A percentile compares a stretch with the other conserved stretches of the same genome.
Conservation (phyloP, 202 grass and related monocot genomes). For the Musa balbisiana region DNA sequence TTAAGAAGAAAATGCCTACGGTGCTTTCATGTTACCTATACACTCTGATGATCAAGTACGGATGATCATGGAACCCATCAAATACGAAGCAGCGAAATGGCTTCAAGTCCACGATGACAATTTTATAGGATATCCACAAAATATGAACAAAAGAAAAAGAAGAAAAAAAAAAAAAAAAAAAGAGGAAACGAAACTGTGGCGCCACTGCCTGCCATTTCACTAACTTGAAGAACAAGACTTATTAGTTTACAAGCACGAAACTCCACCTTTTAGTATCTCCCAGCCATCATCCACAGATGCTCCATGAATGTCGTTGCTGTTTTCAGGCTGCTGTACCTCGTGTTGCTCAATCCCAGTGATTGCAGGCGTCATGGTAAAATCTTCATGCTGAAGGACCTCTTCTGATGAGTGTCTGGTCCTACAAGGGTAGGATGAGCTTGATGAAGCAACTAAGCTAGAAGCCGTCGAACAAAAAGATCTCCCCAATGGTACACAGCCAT, state of each 20-base stretch:
- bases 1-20: no score
- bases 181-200: no score
- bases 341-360: background rate
- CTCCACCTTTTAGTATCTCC: background rate
- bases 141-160: no score
- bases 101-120: no score
- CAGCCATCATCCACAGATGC: background rate
- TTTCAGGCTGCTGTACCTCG: conserved; percentile 1
- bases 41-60: no score
- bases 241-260: background rate
- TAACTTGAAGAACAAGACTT: no score
- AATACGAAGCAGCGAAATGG: no score
- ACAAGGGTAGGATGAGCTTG: conserved; percentile 37
- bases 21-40: no score
- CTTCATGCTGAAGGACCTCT: conserved; percentile 11
- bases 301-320: background rate
- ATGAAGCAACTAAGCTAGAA: conserved; percentile 52
- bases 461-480: conserved; percentile 43
- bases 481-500: conserved; percentile 33
- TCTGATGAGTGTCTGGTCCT: conserved; percentile 27
- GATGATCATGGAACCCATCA: no score
- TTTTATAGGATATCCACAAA: no score
- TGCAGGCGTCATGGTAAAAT: conserved; percentile 22
- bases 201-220: no score
- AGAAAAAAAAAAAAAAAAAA: no score